phyloP scores from a whole-genome alignment of 371 early-diverging fungal genomes.

The Mortierella sp. region DNA sequence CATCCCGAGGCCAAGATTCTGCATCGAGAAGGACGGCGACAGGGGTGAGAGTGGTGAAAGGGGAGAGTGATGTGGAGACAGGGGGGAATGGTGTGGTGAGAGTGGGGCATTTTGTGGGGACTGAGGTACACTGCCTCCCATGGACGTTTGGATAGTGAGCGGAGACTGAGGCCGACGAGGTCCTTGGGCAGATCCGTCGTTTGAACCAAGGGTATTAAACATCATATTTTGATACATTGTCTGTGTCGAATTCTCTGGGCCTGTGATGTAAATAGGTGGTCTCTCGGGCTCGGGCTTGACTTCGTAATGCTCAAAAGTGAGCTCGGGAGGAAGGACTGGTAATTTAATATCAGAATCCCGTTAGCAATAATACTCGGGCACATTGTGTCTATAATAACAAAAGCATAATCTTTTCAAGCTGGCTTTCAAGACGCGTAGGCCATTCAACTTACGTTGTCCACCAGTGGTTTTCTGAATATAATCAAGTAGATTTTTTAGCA shows the following conservation, averaged over 20 bases:
- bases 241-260: constrained; percentile 60
- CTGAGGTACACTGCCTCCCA: constrained; percentile 33
- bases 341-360: not conserved
- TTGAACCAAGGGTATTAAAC: constrained; percentile 37
- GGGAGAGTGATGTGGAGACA: constrained; percentile 48
- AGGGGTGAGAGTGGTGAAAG: constrained; percentile 50
- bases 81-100: constrained; percentile 46
- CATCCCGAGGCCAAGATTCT: constrained; percentile 48
- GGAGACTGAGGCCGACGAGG: constrained; percentile 44
- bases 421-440: no score
- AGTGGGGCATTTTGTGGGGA: constrained; percentile 48
- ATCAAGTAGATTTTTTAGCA: constrained; percentile 68
- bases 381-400: not conserved
- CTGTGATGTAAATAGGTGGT: constrained; percentile 72
- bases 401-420: no score
- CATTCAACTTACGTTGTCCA: constrained; percentile 54
- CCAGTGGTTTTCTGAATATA: constrained; percentile 66
- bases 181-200: constrained; percentile 31
- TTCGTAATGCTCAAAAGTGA: constrained; percentile 60
- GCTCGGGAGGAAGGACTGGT: constrained; percentile 58
- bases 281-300: constrained; percentile 62
- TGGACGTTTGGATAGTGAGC: constrained; percentile 51
- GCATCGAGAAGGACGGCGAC: constrained; percentile 52
- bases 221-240: constrained; percentile 54
- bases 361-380: not conserved